These are phyloP conservation scores for Fraxinus sp. DNA, from an alignment of 305 asterid species.

Conservation along the genomic window DNA sequence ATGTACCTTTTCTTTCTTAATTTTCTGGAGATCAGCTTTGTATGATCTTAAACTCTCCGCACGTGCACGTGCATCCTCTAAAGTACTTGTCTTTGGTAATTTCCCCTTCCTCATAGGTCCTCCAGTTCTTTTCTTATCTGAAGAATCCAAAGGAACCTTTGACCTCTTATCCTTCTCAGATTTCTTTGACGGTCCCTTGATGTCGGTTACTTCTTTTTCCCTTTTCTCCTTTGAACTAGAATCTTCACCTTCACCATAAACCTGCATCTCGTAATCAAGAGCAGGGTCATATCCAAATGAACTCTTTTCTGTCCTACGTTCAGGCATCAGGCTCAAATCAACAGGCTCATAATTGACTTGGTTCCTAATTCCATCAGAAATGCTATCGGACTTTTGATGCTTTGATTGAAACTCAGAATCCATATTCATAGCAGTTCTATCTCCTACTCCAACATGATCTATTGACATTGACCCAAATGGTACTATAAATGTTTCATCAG, in stretches of 20 bases:
- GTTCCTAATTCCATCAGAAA: constrained; percentile 40
- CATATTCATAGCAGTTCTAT: constrained; percentile 60
- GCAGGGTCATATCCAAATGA: constrained; percentile 61
- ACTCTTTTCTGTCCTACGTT: constrained; percentile 60
- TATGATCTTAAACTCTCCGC: constrained; percentile 89
- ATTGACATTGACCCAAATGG: constrained; percentile 74
- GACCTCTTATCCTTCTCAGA: constrained; percentile 58
- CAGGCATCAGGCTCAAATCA: constrained; percentile 83
- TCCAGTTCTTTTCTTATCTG: constrained; percentile 61
- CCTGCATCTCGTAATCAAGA: constrained; percentile 81
- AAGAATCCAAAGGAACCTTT: constrained; percentile 46
- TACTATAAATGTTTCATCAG: constrained; percentile 73
- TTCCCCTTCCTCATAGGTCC: constrained; percentile 75
- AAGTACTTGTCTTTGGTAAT: constrained; percentile 63
- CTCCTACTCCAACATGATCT: constrained; percentile 50
- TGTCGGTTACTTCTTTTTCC: constrained; percentile 35
- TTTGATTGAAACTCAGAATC: constrained; percentile 67
- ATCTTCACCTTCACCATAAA: constrained; percentile 36
- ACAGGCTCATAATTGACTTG: constrained; percentile 65
- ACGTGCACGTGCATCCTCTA: constrained; percentile 89
- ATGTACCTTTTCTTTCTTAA: constrained; percentile 85
- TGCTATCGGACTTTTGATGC: constrained; percentile 45
- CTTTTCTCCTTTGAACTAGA: constrained; percentile 38
- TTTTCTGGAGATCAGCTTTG: constrained; percentile 82
- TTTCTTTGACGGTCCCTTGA: constrained; percentile 47